Evolutionary conservation across 768 basidiomycete genomes (phyloP).

Genomic region (Cystofilobasidium ferigula): DNA sequence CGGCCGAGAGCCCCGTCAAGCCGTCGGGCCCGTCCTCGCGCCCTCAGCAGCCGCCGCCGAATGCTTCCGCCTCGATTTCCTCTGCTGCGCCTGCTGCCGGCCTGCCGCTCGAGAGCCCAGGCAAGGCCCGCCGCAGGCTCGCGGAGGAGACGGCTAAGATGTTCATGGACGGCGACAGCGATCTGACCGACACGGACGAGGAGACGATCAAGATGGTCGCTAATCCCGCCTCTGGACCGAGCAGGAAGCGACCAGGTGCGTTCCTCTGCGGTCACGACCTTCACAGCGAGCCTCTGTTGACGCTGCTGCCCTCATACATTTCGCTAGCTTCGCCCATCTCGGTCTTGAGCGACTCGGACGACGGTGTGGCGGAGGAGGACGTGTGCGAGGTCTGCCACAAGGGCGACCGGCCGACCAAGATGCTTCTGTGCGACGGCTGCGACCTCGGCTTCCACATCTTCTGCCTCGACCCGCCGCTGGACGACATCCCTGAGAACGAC

Average conservation of each 20-base stretch:
- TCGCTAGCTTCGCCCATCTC: constrained; percentile 17
- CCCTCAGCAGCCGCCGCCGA: neutral
- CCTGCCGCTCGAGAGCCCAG: neutral
- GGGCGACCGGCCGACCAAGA: constrained; percentile 77
- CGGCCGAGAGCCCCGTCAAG: neutral
- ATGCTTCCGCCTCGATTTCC: too few species aligned
- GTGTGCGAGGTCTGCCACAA: constrained; percentile 82
- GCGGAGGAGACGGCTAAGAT: neutral
- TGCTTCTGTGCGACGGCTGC: constrained; percentile 82
- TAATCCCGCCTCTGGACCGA: neutral
- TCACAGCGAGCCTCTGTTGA: neutral
- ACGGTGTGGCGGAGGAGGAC: neutral
- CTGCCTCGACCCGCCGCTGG: constrained; percentile 84
- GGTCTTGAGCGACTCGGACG: neutral
- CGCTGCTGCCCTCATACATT: too few species aligned
- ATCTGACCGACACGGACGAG: constrained; percentile 4
- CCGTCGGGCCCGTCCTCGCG: neutral
- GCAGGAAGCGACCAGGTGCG: neutral
- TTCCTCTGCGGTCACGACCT: neutral
- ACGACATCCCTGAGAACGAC: constrained; percentile 65
- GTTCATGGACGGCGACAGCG: constrained; percentile 3
- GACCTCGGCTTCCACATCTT: constrained; percentile 91
- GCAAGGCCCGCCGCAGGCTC: neutral
- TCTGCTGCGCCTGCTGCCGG: too few species aligned
- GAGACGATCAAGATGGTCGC: neutral